phyloP scores from a whole-genome alignment of 495 filamentous ascomycete genomes.

The Hypoxylon perforatum region DNA sequence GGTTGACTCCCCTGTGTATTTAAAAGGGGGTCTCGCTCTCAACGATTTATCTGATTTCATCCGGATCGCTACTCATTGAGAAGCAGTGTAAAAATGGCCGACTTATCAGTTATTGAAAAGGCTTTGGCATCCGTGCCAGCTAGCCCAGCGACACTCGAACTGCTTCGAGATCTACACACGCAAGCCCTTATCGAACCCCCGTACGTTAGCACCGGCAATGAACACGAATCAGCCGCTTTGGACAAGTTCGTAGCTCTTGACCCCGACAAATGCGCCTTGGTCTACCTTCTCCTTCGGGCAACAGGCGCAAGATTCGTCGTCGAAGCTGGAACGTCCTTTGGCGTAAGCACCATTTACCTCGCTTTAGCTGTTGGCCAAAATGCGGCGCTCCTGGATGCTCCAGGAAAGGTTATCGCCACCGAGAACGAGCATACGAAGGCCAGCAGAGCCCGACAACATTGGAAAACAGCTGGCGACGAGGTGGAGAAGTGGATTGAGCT shows the following conservation, averaged over 20 bases:
- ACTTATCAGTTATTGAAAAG: constrained; percentile 13
- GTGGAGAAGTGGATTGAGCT: constrained; percentile 62
- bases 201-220: constrained; percentile 22
- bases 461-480: constrained; percentile 57
- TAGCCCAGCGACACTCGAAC: constrained; percentile 17
- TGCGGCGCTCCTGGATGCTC: constrained; percentile 16
- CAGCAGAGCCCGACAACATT: constrained; percentile 56
- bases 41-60: no score
- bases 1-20: no score
- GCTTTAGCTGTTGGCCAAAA: constrained; percentile 63
- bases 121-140: constrained; percentile 30
- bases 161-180: constrained; percentile 34
- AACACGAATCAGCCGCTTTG: constrained; percentile 10
- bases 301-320: constrained; percentile 61
- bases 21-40: no score
- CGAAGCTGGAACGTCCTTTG: constrained; percentile 70
- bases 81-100: no score
- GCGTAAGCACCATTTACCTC: constrained; percentile 70
- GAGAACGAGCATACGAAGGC: constrained; percentile 66
- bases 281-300: constrained; percentile 57
- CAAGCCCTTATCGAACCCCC: constrained; percentile 34
- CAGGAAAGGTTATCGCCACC: constrained; percentile 63
- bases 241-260: constrained; percentile 65
- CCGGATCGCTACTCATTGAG: no score
- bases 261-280: constrained; percentile 63